Evolutionary conservation across 2,329 filamentous ascomycete genomes (phyloP), one percentile per base, ranked within the genome.

Genomic region (Xylariaceae sp.): DNA sequence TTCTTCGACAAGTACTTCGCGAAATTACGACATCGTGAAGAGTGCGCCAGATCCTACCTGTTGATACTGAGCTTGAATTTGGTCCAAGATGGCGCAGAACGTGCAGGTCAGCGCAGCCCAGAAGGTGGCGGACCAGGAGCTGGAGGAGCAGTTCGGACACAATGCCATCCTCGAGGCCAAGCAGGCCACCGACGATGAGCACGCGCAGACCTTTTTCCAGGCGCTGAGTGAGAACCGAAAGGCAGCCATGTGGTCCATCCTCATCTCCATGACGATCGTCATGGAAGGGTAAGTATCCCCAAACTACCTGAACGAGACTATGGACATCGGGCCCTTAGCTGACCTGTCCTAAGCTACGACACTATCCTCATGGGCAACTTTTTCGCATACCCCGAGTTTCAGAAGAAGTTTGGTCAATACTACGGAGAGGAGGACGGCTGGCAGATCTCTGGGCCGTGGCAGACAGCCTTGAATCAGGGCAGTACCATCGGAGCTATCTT

Each of bases 181-280:
- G 36, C 49, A 54, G 39, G 59, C 59, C 13, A 58, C 59, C 9
- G 57, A 62, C 3, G 53, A 59, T 26, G 59, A 62, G 19, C 59
- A 61, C 37, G 45, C 53, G 17, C 56, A 61, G 48, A 59, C 55
- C 3, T 41, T 60, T 9, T 16, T 45, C 6, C 52, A 60, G 26
- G 57, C 56, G 9, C 16, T 62, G 37, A 44, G 44, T 22, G 52
- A 57, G 44, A 60, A 61, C 42, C 56, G 53, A 18, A 55, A 37
- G 39, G 59, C 56, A 12, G 53, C 53, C 4, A 46, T 60, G 39
- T 62, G 57, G 57, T 62, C 59, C 3, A n/a, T 55, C 12, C 22
- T 60, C 34, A 53, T 62, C 19, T 62, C 59, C 2, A 53, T 60
- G 52, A 52, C 56, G 4, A 61, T 62, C 28, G 50, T 62, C 29